Base-by-base conservation (phyloP, 352 stramenopile species). In the Phytophthora gonapodyides region DNA sequence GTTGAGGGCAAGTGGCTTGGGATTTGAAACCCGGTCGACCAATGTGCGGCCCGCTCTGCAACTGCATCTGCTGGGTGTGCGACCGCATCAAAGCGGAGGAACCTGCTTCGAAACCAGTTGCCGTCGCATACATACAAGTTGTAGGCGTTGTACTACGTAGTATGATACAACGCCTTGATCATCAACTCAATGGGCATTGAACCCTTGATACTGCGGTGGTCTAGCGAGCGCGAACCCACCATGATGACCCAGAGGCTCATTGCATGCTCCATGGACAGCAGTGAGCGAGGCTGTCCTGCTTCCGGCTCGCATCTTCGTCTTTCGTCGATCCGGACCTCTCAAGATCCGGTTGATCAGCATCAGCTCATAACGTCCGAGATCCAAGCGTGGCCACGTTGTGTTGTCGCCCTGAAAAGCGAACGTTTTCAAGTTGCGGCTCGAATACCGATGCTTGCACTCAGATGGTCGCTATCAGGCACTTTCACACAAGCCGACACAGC, bases 221-320 rank as follows among this genome's bases (percentile, higher is more conserved):
- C 33, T 38, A 58, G 9, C 15, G 4, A 58, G 21, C 47, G 8
- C 34, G 21, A 60, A 41, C 47, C 34, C 33, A 46, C 19, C 51
- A 40, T 13, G 16, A 49, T 41, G 24, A 35, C 27, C 5, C 36
- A 47, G 11, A 48, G 37, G 38, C 30, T 58, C 19, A 53, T 17
- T 8, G 34, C 6, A 33, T 36, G 15, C 45, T 62, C 43, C 42
- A 61, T 49, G 51, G 33, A 11, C 50, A 49, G 50, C 3, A 9
- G 24, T 42, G 49, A 44, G 49, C 44, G 35, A 17, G 50, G 43
- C 50, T 56, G 47, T 67, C 50, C 52, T 48, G 34, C 17, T 46
- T 67, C 59, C 42, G 59, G 59, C 58, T 66, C 58, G 42, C 56
- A 38, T 9, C 35, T 61, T 61, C 58, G 58, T 55, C 49, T 66